phyloP scores from a whole-genome alignment of 192 early-diverging fungal genomes.

The Allomyces javanicus region DNA sequence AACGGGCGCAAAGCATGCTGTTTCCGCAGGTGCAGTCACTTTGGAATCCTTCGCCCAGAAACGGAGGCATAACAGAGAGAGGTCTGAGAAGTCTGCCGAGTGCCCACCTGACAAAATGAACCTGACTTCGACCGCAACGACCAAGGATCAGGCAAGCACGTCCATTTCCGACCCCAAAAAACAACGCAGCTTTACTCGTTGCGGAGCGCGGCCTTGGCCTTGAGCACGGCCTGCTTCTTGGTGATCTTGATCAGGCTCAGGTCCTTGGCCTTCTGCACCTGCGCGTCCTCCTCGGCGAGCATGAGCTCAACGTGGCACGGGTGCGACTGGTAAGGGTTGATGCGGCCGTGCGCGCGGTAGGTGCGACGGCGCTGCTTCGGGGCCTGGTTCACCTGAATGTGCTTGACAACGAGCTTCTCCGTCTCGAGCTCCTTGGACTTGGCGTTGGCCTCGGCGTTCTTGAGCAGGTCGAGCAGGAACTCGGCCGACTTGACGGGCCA shows the following conservation, averaged over 20 bases:
- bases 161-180: not conserved
- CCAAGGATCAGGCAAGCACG: not conserved
- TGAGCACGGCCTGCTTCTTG: not conserved
- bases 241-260: constrained; percentile 14
- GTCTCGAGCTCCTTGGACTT: constrained; percentile 82
- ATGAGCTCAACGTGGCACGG: constrained; percentile 95
- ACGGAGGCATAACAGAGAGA: too few species aligned
- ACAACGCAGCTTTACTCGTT: not conserved
- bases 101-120: too few species aligned
- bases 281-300: constrained; percentile 70
- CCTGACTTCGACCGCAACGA: not conserved
- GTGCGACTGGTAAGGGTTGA: constrained; percentile 51
- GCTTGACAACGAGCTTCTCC: constrained; percentile 73
- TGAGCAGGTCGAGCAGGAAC: constrained; percentile 79
- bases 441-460: constrained; percentile 96
- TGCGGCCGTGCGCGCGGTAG: constrained; percentile 97
- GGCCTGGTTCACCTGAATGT: constrained; percentile 96
- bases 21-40: too few species aligned
- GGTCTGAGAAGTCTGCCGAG: too few species aligned
- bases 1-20: too few species aligned
- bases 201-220: not conserved
- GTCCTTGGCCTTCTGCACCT: constrained; percentile 50
- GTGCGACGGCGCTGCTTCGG: constrained; percentile 92
- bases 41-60: too few species aligned
- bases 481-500: constrained; percentile 96